Evolutionary conservation across 768 basidiomycete species (phyloP), one percentile per base, ranked within the genome.

Genomic region (Lentinula guzmanii): DNA sequence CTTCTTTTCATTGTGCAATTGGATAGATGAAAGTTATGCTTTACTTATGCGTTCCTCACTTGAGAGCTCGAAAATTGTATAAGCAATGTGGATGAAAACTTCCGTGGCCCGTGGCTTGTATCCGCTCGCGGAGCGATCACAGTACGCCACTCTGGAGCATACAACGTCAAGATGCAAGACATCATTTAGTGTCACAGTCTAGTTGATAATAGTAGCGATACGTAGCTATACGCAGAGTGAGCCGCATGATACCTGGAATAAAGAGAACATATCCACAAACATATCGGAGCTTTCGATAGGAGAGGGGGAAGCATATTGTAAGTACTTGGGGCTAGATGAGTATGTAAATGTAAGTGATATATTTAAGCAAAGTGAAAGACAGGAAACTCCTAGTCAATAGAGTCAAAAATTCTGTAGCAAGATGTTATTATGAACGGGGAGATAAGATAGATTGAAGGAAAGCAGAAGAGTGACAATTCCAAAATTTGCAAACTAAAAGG

Each of bases 401-500:
- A 31, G n/a, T 58, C 46, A n/a, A 3, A 24, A 24, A 6, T 24
- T 11, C 21, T 6, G n/a, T 28, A 11, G 18, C 46, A 48, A 48
- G 46, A 48, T 48, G 46, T 11, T 48, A 48, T 48, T 48, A 48
- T 24, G 46, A 8, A 45, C 7, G 46, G 16, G 46, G 21, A 5
- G 46, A 48, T 48, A 41, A 42, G n/a, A 42, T 31, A 21, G 31
- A 46, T 13, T 2, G 16, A n/a, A 28, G 50, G 11, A 60, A 60
- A 10, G 28, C 18, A 34, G 35, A 53, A 39, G 52, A 54, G 11
- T 42, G 18, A 10, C 9, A 13, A 41, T 56, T 58, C 28, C 42
- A 45, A 58, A 46, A 58, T 16, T 21, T 43, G 56, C 42, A 58
- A 34, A 52, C n/a, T 15, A 56, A 56, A 58, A 31, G 28, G 58